A percentile compares a stretch with the other conserved stretches of the same genome.
These are phyloP conservation scores for Candida namnaoensis DNA, from an alignment of 805 yeast species.

Conservation along the genomic window DNA sequence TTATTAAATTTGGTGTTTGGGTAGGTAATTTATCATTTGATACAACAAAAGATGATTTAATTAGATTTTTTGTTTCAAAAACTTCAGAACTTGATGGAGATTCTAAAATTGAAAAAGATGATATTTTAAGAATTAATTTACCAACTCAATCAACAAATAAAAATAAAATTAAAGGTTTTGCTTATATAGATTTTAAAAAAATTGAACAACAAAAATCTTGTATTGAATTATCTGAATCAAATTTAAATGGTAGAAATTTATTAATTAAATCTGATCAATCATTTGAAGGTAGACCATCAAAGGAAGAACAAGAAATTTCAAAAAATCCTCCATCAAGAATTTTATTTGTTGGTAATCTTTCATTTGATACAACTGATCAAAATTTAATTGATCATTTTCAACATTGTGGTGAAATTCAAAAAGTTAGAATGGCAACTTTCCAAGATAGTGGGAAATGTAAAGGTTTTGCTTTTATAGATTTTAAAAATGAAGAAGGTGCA, in stretches of 20 bases:
- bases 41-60: constrained; percentile 67
- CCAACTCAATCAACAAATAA: constrained; percentile 57
- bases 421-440: constrained; percentile 95
- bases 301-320: constrained; percentile 37
- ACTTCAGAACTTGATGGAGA: constrained; percentile 31
- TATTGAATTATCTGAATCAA: constrained; percentile 58
- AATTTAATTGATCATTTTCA: constrained; percentile 73
- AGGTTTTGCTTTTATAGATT: constrained; percentile 91
- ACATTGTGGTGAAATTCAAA: constrained; percentile 81
- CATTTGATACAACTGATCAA: constrained; percentile 86
- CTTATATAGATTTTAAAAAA: constrained; percentile 74
- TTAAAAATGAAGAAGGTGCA: constrained; percentile 72
- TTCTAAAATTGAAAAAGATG: constrained; percentile 37
- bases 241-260: constrained; percentile 76
- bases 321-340: constrained; percentile 87
- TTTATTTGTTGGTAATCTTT: constrained; percentile 85
- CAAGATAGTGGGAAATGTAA: constrained; percentile 95
- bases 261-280: constrained; percentile 76
- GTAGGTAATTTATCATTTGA: constrained; percentile 87
- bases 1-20: constrained; percentile 67
- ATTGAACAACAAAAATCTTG: constrained; percentile 53
- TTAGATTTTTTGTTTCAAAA: constrained; percentile 53
- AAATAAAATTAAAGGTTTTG: constrained; percentile 73
- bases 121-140: constrained; percentile 68
- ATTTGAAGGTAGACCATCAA: constrained; percentile 81